Percentiles rank a stretch among this genome's conserved stretches.
phyloP scores from a whole-genome alignment of 306 rosid species.

The Prunus padus region DNA sequence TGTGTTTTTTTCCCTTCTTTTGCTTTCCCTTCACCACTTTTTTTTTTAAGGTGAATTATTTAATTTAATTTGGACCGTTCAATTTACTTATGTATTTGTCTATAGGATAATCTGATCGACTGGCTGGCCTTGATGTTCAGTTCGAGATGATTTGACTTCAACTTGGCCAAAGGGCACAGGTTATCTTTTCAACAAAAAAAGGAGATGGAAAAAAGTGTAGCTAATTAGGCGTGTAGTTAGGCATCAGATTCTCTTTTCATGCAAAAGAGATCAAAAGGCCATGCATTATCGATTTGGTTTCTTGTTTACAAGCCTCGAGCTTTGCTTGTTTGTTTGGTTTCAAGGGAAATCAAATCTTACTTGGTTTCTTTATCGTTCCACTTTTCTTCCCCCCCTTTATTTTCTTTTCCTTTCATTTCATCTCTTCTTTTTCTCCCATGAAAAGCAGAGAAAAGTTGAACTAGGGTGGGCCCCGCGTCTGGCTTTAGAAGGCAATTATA shows the following conservation, averaged over 20 bases:
- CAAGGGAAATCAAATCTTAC: slow-evolving; percentile 53
- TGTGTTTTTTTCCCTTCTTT: slow-evolving; percentile 3
- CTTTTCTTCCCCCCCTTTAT: slow-evolving; percentile 4
- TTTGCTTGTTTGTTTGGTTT: slow-evolving; percentile 32
- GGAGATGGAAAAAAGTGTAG: slow-evolving; percentile 20
- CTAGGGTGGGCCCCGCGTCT: slow-evolving; percentile 5
- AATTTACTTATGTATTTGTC: slow-evolving; percentile 30
- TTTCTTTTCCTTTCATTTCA: slow-evolving; percentile 10
- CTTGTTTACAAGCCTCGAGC: slow-evolving; percentile 52
- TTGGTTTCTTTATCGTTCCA: slow-evolving; percentile 38
- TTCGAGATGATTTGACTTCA: slow-evolving; percentile 37
- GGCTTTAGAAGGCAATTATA: slow-evolving; percentile 42
- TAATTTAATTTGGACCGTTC: slow-evolving; percentile 2
- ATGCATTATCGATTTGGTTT: slow-evolving; percentile 21
- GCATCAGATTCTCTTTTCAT: slow-evolving; percentile 52
- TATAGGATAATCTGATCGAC: slow-evolving; percentile 27
- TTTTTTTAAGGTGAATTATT: slow-evolving; percentile 4
- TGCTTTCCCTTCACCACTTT: background rate
- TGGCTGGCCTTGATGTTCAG: slow-evolving; percentile 36
- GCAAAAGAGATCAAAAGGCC: slow-evolving; percentile 24
- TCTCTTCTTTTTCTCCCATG: slow-evolving; percentile 25
- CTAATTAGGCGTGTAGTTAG: slow-evolving; percentile 40
- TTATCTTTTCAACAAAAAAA: slow-evolving; percentile 22
- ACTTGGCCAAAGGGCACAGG: slow-evolving; percentile 16
- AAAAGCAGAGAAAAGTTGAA: slow-evolving; percentile 67